A percentile compares a stretch with the other conserved stretches of the same genome.
These are phyloP conservation scores for Fusarium transvaalense DNA, from an alignment of 2,329 filamentous ascomycete species.

Conservation along the genomic window DNA sequence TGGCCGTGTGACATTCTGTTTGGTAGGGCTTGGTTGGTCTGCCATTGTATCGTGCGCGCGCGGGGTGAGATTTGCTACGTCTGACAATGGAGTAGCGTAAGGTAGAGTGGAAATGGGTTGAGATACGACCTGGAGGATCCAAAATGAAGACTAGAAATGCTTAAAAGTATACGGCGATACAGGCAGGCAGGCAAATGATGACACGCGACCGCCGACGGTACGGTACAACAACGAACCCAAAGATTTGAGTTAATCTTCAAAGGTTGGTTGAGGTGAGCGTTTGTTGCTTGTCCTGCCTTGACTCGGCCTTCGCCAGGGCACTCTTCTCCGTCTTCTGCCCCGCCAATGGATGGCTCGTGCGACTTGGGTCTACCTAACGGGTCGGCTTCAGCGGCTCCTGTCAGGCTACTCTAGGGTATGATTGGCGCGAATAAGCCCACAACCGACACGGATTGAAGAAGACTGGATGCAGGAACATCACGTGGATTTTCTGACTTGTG, in stretches of 20 bases:
- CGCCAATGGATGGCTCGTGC: constrained; percentile 35
- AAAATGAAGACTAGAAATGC: constrained; percentile 8
- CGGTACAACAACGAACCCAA: constrained; percentile 26
- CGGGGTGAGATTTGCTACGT: constrained; percentile 37
- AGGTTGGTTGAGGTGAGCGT: constrained; percentile 20
- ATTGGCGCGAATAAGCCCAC: constrained; percentile 37
- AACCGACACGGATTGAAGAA: constrained; percentile 9
- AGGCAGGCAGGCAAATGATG: not conserved
- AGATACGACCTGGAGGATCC: constrained; percentile 3
- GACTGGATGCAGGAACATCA: constrained; percentile 14
- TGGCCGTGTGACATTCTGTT: constrained; percentile 57
- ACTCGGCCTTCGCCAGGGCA: constrained; percentile 33
- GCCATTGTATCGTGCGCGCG: constrained; percentile 48
- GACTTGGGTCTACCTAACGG: constrained; percentile 16
- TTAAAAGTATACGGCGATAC: constrained; percentile 4
- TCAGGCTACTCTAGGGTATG: constrained; percentile 23
- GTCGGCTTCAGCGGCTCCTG: constrained; percentile 39
- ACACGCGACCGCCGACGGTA: constrained; percentile 10
- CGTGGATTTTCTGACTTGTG: constrained; percentile 16
- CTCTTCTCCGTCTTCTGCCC: constrained; percentile 40
- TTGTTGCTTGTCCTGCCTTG: constrained; percentile 15
- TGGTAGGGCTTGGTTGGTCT: constrained; percentile 50
- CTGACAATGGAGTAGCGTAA: constrained; percentile 23
- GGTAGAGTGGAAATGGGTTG: constrained; percentile 1
- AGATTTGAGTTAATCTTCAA: constrained; percentile 35